phyloP scores from a whole-genome alignment of 164 flowering plant genomes.

The Tetrastigma voinierianum region DNA sequence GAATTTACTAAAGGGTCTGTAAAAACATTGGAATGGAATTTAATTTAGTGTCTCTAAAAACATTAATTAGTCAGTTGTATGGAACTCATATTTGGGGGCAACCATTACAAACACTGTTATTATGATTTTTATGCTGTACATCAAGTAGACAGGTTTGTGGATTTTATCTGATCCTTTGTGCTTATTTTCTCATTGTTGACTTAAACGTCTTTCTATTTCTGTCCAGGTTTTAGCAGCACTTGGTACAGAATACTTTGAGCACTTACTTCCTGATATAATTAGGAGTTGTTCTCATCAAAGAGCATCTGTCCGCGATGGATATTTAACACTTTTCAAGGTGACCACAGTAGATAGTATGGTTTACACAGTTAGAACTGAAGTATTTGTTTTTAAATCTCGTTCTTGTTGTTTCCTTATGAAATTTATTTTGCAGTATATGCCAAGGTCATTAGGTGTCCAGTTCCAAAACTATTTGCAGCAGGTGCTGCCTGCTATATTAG shows the following conservation, averaged over 20 bases:
- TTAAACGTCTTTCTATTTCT: not conserved
- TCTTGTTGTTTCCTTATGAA: not conserved
- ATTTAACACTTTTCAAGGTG: slow-evolving; percentile 93
- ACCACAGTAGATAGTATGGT: not conserved
- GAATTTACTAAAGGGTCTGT: no score
- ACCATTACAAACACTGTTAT: no score
- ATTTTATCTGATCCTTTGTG: no score
- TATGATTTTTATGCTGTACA: no score
- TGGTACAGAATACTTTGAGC: slow-evolving; percentile 81
- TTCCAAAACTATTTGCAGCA: slow-evolving; percentile 94
- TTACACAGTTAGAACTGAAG: not conserved
- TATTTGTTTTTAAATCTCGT: not conserved
- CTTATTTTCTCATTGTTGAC: not conserved
- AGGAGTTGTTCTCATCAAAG: slow-evolving; percentile 86
- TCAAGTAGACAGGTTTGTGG: no score
- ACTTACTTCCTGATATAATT: slow-evolving; percentile 83
- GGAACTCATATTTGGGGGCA: no score
- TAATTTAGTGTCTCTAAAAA: no score
- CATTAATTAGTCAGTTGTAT: no score
- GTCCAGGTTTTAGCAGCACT: slow-evolving; percentile 92
- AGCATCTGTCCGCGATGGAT: slow-evolving; percentile 96
- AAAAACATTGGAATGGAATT: no score
- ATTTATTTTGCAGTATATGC: slow-evolving; percentile 61
- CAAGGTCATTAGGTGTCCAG: slow-evolving; percentile 87
- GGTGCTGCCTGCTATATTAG: slow-evolving; percentile 92